Evolutionary conservation across 163 green algal species (phyloP), one percentile per base, ranked within the genome.

Genomic region (Chlorella variabilis): DNA sequence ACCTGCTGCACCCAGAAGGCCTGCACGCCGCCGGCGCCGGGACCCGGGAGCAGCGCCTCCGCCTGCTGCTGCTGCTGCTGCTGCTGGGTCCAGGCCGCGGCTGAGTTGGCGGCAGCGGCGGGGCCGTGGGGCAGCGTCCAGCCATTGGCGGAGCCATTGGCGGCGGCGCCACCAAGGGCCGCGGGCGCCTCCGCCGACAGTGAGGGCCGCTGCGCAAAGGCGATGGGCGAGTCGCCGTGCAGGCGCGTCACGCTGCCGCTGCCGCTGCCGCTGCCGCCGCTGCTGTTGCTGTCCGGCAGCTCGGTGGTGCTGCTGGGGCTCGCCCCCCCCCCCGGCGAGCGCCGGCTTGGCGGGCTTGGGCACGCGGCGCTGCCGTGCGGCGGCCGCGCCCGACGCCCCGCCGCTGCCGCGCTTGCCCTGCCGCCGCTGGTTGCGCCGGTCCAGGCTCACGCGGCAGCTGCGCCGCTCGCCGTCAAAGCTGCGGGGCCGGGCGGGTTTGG

Each of bases 381-480:
- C 18, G 25, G 6, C 33, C 2, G 33, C 48, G 67, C 13, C 23
- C 34, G 33, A 11, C 42, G 41, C 18, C 27, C n/a, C 31, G 11
- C 15, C 31, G 48, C 17, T 49, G 45, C 23, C 8, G 29, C 73
- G 73, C 56, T 66, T 77, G 70, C 73, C 36, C 15, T 61, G 54
- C 23, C 73, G 73, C 73, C 73, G 73, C 56, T 25, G 23, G 73
- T 70, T 70, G 36, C 73, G 56, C 3, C 73, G 73, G 54, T 71
- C 56, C 56, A 80, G 56, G 56, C 73, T 80, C 11, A 34, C 18
- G 2, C 73, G 54, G 56, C 73, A 80, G 54, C 36, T 61, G 27
- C 73, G 73, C 54, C 73, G 73, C 38, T 80, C 56, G 17, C 38
- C 73, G 36, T 80, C 73, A 80, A 80, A 80, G 56, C 73, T 80